Evolutionary conservation across 371 early-diverging fungal species (phyloP), one percentile per base, ranked within the genome.

Genomic region (Massospora cicadina): DNA sequence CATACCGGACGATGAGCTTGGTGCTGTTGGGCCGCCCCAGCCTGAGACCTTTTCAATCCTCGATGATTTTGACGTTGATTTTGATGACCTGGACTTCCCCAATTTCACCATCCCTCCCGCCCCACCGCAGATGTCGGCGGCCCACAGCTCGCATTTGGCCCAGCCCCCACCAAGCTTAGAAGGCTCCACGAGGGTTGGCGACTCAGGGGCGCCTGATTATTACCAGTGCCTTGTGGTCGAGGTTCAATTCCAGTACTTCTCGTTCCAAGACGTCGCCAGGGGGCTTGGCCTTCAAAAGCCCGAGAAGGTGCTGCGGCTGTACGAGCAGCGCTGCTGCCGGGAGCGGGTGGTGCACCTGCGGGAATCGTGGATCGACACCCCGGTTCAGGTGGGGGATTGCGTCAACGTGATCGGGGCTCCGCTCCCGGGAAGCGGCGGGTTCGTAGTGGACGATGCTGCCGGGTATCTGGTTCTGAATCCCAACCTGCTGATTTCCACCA

Each of bases 401-500:
- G 57, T 57, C 57, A n/a, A 57, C 28, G 10, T 57, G 7, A 27
- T 57, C 26, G 57, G 57, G 57, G 57, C 10, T 12, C 28, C 28
- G 2, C 23, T 10, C 3, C 28, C 25, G 2, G 57, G 28, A 5
- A n/a, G 57, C 25, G 10, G 7, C 12, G 28, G 23, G 23, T 2
- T 57, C 26, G 21, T 57, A 2, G 26, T 57, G 5, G 57, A 57
- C 57, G 28, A 57, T 10, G 28, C 5, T 57, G 28, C 23, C 10
- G 57, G 57, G 57, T 57, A 57, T 27, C 21, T 88, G n/a, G 76
- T 93, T 26, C 69, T 87, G 3, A 80, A 90, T 60, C 95, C 95
- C 0, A 94, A 93, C 66, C 67, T 68, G 0, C 73, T 94, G 3
- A 74, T 93, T 21, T 79, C 90, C 0, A 76, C 82, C 33, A 91